Percentiles rank a stretch among this genome's conserved stretches.
These are phyloP conservation scores for Blastocrithidia nonstop DNA, from an alignment of 208 protist species.

Conservation along the genomic window DNA sequence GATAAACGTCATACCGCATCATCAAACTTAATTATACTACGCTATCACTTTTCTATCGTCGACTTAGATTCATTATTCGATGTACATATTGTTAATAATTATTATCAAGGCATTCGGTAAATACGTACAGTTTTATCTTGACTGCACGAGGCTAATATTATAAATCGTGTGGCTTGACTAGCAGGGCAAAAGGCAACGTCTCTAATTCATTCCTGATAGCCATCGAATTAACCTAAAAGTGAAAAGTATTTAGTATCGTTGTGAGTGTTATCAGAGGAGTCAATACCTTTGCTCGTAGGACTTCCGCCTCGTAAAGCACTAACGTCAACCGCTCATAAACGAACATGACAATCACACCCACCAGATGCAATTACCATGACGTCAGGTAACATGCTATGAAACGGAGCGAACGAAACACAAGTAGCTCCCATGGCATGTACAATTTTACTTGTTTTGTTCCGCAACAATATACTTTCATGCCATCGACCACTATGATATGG, in stretches of 20 bases:
- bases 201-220: slow-evolving; percentile 46
- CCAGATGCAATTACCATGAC: slow-evolving; percentile 47
- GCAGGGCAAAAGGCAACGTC: slow-evolving; percentile 68
- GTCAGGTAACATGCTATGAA: slow-evolving; percentile 11
- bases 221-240: slow-evolving; percentile 27
- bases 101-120: slow-evolving; percentile 62
- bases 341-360: slow-evolving; percentile 66
- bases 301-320: slow-evolving; percentile 4
- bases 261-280: background rate
- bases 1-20: slow-evolving; percentile 69
- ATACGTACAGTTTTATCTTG: slow-evolving; percentile 63
- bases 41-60: slow-evolving; percentile 33
- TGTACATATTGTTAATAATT: slow-evolving; percentile 10
- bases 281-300: slow-evolving; percentile 6
- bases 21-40: slow-evolving; percentile 34
- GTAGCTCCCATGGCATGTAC: slow-evolving; percentile 74
- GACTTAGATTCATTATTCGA: background rate
- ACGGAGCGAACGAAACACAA: slow-evolving; percentile 54
- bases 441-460: slow-evolving; percentile 71
- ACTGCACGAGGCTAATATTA: slow-evolving; percentile 45
- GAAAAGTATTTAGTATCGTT: slow-evolving; percentile 11
- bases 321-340: slow-evolving; percentile 26
- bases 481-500: slow-evolving; percentile 35
- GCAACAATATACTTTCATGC: slow-evolving; percentile 56
- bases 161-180: slow-evolving; percentile 27